Evolutionary conservation across 2,329 filamentous ascomycete species (phyloP), one percentile per base, ranked within the genome.

Genomic region (Tolypocladium guangdongense): DNA sequence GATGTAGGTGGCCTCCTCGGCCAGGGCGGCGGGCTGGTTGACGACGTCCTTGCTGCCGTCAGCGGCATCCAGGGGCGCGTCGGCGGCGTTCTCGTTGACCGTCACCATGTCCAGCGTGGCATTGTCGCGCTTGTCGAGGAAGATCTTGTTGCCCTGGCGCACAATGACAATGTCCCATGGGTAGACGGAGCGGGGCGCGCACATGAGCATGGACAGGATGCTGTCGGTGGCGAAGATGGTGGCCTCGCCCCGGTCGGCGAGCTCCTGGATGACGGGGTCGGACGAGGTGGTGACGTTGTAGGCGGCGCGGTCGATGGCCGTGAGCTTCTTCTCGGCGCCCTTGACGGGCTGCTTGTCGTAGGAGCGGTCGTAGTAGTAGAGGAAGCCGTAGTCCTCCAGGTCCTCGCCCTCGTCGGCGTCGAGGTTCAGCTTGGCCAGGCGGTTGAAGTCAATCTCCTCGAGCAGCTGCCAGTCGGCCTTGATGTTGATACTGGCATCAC

Each of bases 131-230:
- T 99, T 99, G 81, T 99, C 93, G 60, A 99, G 84, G 83, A 90
- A 99, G 72, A 99, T 84, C 82, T 96, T 96, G 83, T 91, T 88
- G 71, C 88, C 90, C 71, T 95, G 90, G 71, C 88, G 86, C 58
- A 90, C 78, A 66, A 99, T 95, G 68, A 99, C 87, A 64, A 99
- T 86, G 72, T 99, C 93, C 93, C 93, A 99, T 45, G 91, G 91
- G 78, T 97, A 97, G 58, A 99, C 89, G 54, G 90, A 96, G 65
- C 95, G 89, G 55, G 93, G 88, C 51, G 93, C 85, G 74, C 93
- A 99, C 93, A 99, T 99, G 64, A 99, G 86, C 90, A 96, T 97
- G 60, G 92, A 97, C 56, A 99, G 83, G 64, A 99, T 91, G 74
- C 87, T 96, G 72, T 96, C 91, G 46, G 93, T 96, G 58, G 93